Percentiles rank a stretch among this genome's conserved stretches.
phyloP scores from a whole-genome alignment of 805 yeast genomes.

The Suhomyces canberraensis region DNA sequence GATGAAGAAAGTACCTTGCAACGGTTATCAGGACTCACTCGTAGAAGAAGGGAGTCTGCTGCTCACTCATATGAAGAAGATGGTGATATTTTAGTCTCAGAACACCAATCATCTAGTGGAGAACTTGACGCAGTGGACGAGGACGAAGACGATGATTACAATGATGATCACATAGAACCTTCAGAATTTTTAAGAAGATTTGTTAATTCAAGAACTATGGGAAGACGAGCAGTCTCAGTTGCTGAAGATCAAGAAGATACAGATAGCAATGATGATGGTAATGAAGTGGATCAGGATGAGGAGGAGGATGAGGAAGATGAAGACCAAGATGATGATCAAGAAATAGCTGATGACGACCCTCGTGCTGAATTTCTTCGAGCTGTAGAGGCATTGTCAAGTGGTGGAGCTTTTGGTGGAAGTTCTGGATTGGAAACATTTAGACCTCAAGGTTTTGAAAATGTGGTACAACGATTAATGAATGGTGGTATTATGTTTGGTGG shows the following conservation, averaged over 20 bases:
- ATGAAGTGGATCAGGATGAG: slow-evolving; percentile 5
- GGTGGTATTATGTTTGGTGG: slow-evolving; percentile 21
- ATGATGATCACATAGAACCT: slow-evolving; percentile 15
- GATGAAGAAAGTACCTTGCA: slow-evolving; percentile 25
- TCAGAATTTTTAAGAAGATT: slow-evolving; percentile 20
- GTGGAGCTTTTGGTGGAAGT: not conserved
- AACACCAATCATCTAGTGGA: too few species aligned
- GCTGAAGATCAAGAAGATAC: slow-evolving; percentile 3
- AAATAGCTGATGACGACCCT: slow-evolving; percentile 15
- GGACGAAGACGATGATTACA: slow-evolving; percentile 8
- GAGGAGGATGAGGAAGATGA: slow-evolving; percentile 11
- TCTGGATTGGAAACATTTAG: not conserved
- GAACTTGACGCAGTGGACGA: slow-evolving; percentile 10
- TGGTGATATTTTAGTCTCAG: too few species aligned
- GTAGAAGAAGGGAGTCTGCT: slow-evolving; percentile 21
- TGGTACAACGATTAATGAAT: slow-evolving; percentile 30
- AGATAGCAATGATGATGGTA: slow-evolving; percentile 4
- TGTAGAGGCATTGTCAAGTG: slow-evolving; percentile 15
- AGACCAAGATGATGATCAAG: slow-evolving; percentile 11
- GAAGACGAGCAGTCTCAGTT: slow-evolving; percentile 4
- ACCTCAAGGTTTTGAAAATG: slow-evolving; percentile 25
- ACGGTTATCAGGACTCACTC: slow-evolving; percentile 39
- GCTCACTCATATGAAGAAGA: slow-evolving; percentile 9
- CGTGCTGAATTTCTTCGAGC: slow-evolving; percentile 26
- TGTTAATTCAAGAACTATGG: slow-evolving; percentile 11